Base-by-base conservation (phyloP, 106 monocot genomes). In the Allium fistulosum region DNA sequence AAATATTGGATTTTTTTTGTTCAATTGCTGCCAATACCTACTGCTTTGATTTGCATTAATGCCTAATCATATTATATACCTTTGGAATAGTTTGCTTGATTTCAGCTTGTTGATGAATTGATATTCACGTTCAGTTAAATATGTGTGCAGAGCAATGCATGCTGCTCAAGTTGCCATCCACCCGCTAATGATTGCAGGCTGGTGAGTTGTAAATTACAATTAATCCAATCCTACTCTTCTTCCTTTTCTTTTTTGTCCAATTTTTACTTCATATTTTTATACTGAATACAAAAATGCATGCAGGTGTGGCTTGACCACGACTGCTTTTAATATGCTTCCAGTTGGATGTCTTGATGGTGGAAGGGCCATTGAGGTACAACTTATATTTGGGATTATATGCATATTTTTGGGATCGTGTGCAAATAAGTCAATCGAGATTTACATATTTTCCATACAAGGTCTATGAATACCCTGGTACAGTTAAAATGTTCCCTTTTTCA, bases 261-360 rank as follows among this genome's bases (percentile, higher is more conserved):
- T 10, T 65, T 9, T 12, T 9, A 26, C 60, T 61, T 1, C 49
- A 71, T 12, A 71, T 72, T 48, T 67, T 71, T 69, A 37, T 37
- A 37, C 37, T 37, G 37, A 37, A 37, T 2, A 5, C 12, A 37
- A 10, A 1, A 64, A 74, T 47, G 50, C 49, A 22, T 79, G 12
- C 74, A 99, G 97, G 97, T 99, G 97, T 81, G 97, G 97, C 49
- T 77, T 99, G 70, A 99, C 97, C 10, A 92, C 97, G 49, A 72
- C 97, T 10, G 97, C 97, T 63, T 99, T 99, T 71, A 99, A 99
- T 76, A 92, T 99, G 97, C 97, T 99, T 81, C 97, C 97, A 59
- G 84, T 99, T 55, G 97, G 97, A 10, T 92, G 84, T 59, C 92
- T 99, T 79, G 97, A 99, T 81, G 97, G 97, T 75, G 97, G 97